A percentile compares a stretch with the other conserved stretches of the same genome.
Conservation (phyloP, 1,284 basidiomycete genomes). For the Nidula niveotomentosa region DNA sequence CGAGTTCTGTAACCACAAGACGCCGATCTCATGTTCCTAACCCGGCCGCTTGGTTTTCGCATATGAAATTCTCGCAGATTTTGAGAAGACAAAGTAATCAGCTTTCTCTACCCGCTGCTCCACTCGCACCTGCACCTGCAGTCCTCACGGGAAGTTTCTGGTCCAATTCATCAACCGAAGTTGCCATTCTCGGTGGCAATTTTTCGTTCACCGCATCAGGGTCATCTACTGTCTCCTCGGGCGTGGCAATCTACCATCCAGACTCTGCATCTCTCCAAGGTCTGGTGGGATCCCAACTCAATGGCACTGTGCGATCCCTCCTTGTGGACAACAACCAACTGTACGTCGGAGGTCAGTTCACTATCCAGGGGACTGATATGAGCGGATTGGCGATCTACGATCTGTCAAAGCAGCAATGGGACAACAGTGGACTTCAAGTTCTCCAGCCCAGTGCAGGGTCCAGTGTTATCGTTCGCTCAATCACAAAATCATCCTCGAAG, state of each 20-base stretch:
- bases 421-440: conserved; percentile 52
- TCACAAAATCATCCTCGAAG: conserved; percentile 65
- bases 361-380: conserved; percentile 48
- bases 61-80: conserved; percentile 42
- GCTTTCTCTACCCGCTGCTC: conserved; percentile 52
- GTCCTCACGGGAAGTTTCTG: conserved; percentile 90
- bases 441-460: conserved; percentile 55
- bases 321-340: conserved; percentile 67
- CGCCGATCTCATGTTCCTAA: conserved; percentile 38
- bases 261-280: conserved; percentile 47
- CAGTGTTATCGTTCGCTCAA: conserved; percentile 69
- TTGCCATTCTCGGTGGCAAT: conserved; percentile 88
- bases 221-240: conserved; percentile 44
- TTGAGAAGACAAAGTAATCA: conserved; percentile 51
- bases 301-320: conserved; percentile 74
- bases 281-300: conserved; percentile 59
- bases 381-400: conserved; percentile 81
- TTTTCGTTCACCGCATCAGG: conserved; percentile 65
- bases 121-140: conserved; percentile 69
- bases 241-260: conserved; percentile 77
- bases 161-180: conserved; percentile 73
- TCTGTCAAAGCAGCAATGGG: conserved; percentile 62
- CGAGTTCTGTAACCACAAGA: conserved; percentile 25
- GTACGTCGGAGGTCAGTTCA: conserved; percentile 84
- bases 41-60: conserved; percentile 49